These are phyloP conservation scores for Bryoglossum gracile DNA, from an alignment of 495 filamentous ascomycete genomes.

Conservation along the genomic window DNA sequence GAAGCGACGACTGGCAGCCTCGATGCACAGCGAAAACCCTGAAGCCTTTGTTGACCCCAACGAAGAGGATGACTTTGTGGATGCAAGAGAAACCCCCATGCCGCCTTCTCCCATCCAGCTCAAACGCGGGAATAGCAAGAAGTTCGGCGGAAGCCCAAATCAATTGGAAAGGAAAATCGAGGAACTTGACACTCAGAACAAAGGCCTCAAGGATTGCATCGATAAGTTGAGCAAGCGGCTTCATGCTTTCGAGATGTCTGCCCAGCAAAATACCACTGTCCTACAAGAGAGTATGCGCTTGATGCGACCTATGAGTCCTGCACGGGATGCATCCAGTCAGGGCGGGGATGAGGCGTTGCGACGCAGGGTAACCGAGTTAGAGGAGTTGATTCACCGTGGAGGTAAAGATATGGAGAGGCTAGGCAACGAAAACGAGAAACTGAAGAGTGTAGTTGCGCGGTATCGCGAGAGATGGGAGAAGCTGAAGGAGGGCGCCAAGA, in stretches of 20 bases:
- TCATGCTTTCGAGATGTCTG: constrained; percentile 77
- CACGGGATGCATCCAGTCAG: constrained; percentile 11
- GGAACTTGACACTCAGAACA: constrained; percentile 77
- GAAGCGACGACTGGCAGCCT: constrained; percentile 41
- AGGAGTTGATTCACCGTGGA: constrained; percentile 42
- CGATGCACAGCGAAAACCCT: constrained; percentile 27
- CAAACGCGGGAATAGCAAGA: constrained; percentile 17
- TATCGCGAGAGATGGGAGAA: constrained; percentile 80
- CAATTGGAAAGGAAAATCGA: constrained; percentile 57
- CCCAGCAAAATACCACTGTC: constrained; percentile 72
- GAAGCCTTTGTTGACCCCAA: constrained; percentile 35
- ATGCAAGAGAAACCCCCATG: constrained; percentile 62
- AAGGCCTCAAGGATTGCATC: constrained; percentile 61
- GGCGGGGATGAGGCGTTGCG: constrained; percentile 25
- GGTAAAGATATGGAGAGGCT: constrained; percentile 50
- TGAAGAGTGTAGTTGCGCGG: constrained; percentile 53
- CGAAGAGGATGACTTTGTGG: constrained; percentile 77
- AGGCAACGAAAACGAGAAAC: constrained; percentile 61
- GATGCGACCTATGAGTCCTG: constrained; percentile 40
- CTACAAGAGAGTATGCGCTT: constrained; percentile 73
- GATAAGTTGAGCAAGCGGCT: constrained; percentile 74
- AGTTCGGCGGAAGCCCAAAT: constrained; percentile 27
- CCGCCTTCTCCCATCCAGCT: constrained; percentile 27
- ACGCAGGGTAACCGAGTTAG: constrained; percentile 38
- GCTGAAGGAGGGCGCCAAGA: constrained; percentile 76